These are phyloP conservation scores for Vitis amurensis DNA, from an alignment of 164 flowering plant species.

Conservation along the genomic window DNA sequence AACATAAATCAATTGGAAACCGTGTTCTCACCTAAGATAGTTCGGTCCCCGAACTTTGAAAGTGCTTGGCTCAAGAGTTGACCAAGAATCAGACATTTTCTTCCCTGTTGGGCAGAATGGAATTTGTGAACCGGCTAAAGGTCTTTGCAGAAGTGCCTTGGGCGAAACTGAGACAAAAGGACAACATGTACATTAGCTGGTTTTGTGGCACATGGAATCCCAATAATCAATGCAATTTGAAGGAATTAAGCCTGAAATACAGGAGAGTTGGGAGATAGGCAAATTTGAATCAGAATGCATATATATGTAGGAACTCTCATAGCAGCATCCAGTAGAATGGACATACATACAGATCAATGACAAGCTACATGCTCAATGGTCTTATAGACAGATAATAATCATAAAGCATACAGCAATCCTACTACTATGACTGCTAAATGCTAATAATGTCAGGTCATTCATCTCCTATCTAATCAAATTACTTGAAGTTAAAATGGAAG, in stretches of 20 bases:
- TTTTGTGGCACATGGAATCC: neutral
- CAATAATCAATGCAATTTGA: neutral
- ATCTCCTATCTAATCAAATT: no score
- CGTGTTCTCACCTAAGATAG: conserved; percentile 37
- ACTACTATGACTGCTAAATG: no score
- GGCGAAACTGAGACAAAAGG: conserved; percentile 38
- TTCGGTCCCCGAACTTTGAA: conserved; percentile 52
- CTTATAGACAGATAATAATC: no score
- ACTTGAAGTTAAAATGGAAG: no score
- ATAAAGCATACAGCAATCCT: no score
- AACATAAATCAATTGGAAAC: neutral
- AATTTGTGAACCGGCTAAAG: conserved; percentile 53
- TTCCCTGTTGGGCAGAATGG: conserved; percentile 46
- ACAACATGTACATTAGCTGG: conserved; percentile 10
- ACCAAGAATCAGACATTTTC: conserved; percentile 49
- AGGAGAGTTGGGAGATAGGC: neutral
- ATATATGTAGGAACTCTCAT: no score
- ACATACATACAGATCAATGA: no score
- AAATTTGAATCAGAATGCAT: no score
- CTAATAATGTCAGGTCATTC: no score
- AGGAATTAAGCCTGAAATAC: no score
- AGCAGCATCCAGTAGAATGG: no score
- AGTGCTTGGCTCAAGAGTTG: conserved; percentile 39
- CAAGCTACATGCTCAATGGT: no score
- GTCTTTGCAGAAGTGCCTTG: conserved; percentile 36